Evolutionary conservation across 73 alveolate species (phyloP).

Genomic region (Urostyla sp.): DNA sequence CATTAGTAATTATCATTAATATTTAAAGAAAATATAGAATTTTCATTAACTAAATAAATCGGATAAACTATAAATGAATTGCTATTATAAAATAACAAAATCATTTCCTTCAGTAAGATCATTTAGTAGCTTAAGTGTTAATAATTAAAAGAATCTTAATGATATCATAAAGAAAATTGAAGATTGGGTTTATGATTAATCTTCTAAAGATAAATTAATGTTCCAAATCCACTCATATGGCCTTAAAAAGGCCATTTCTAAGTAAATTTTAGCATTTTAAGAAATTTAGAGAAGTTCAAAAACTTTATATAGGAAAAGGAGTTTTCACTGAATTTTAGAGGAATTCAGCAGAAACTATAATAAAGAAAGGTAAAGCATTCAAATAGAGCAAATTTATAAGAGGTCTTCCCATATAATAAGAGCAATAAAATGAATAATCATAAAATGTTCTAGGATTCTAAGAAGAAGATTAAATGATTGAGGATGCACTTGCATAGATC

Average conservation of each 20-base stretch:
- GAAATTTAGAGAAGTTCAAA: conserved; percentile 5
- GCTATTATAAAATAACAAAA: not conserved
- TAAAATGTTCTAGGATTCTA: conserved; percentile 32
- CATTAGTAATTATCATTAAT: not conserved
- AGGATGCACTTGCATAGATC: not conserved
- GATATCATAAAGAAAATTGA: conserved; percentile 21
- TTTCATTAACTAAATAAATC: not conserved
- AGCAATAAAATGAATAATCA: conserved; percentile 1
- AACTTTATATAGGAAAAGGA: conserved; percentile 40
- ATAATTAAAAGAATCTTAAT: not conserved
- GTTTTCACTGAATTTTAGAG: conserved; percentile 46
- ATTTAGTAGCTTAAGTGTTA: not conserved
- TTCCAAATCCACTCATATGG: not conserved
- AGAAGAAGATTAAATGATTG: conserved; percentile 2
- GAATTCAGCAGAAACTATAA: conserved; percentile 1
- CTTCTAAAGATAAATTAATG: not conserved
- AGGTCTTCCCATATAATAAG: not conserved
- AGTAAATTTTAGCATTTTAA: not conserved
- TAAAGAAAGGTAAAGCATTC: conserved; percentile 46
- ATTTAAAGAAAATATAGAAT: conserved; percentile 10
- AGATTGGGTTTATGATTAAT: conserved; percentile 34
- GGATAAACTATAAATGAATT: not conserved
- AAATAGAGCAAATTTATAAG: conserved; percentile 25
- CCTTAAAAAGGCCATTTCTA: conserved; percentile 12
- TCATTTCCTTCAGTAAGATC: not conserved